These are phyloP conservation scores for Scedosporium boydii DNA, from an alignment of 2,329 filamentous ascomycete species.

Conservation along the genomic window DNA sequence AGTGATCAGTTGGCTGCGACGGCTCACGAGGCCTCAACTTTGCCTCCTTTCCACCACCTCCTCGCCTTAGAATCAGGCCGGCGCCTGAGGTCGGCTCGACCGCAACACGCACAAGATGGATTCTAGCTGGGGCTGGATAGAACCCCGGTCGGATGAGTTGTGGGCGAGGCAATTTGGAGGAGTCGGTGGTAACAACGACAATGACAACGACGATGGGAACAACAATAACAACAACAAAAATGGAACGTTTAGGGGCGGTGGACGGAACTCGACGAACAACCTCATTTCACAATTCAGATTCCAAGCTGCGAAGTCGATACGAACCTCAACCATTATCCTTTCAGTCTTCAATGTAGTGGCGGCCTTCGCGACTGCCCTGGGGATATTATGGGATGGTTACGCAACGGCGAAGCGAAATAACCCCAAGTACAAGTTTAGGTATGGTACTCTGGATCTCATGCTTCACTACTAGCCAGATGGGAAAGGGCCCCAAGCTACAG, in stretches of 20 bases:
- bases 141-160: conserved; percentile 10
- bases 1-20: conserved; percentile 27
- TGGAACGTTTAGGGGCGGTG: conserved; percentile 12
- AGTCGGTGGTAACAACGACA: conserved; percentile 10
- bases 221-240: conserved; percentile 6
- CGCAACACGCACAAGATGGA: conserved; percentile 7
- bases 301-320: conserved; percentile 44
- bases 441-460: conserved; percentile 8
- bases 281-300: conserved; percentile 43
- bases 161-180: conserved; percentile 8
- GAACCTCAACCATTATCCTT: conserved; percentile 52
- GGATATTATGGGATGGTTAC: conserved; percentile 49
- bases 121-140: conserved; percentile 13
- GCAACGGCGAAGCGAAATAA: conserved; percentile 30
- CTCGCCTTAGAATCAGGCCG: neutral
- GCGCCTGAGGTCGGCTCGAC: neutral
- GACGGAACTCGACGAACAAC: conserved; percentile 32
- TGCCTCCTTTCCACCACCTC: neutral
- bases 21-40: conserved; percentile 8
- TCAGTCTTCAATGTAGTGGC: conserved; percentile 51
- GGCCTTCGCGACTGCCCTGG: conserved; percentile 43
- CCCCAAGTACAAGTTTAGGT: conserved; percentile 32
- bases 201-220: conserved; percentile 17
- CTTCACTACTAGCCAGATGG: no score
- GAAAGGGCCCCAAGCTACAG: no score